A percentile compares a stretch with the other conserved stretches of the same genome.
phyloP scores from a whole-genome alignment of 352 stramenopile species.

The Phytophthora lateralis region DNA sequence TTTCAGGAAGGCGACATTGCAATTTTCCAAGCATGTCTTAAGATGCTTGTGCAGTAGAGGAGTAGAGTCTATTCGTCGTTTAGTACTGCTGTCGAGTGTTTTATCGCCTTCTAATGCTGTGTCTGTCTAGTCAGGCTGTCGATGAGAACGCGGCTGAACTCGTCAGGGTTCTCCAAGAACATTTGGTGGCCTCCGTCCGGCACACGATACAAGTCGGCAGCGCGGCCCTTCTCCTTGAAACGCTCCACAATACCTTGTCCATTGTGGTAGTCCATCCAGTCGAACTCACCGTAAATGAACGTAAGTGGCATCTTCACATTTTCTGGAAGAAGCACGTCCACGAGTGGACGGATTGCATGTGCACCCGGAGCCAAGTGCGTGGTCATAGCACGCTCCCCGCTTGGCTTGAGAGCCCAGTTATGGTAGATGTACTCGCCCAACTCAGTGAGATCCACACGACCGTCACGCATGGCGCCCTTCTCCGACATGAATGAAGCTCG shows the following conservation, averaged over 20 bases:
- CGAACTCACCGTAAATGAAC: constrained; percentile 83
- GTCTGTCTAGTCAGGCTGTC: constrained; percentile 36
- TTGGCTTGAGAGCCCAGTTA: constrained; percentile 84
- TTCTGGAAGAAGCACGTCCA: constrained; percentile 62
- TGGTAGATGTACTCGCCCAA: constrained; percentile 85
- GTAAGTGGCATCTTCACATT: constrained; percentile 78
- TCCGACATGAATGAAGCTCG: constrained; percentile 82
- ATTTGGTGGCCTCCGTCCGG: constrained; percentile 78
- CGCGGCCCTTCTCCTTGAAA: constrained; percentile 41
- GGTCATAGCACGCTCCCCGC: constrained; percentile 72
- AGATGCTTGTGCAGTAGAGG: constrained; percentile 9
- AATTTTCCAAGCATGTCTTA: constrained; percentile 58
- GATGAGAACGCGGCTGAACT: constrained; percentile 72
- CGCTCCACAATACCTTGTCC: constrained; percentile 64
- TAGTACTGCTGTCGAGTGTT: constrained; percentile 7
- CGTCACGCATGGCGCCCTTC: constrained; percentile 70
- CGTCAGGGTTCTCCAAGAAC: constrained; percentile 80
- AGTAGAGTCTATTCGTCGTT: constrained; percentile 22
- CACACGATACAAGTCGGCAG: constrained; percentile 63
- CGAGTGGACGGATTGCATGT: constrained; percentile 67
- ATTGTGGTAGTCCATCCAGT: constrained; percentile 89
- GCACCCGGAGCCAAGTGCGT: constrained; percentile 79
- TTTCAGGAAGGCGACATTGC: constrained; percentile 74
- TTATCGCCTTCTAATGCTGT: neutral
- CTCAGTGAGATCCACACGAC: constrained; percentile 62